A percentile compares a stretch with the other conserved stretches of the same genome.
These are phyloP conservation scores for Macrolepiota albuminosa DNA, from an alignment of 768 basidiomycete genomes.

Conservation along the genomic window DNA sequence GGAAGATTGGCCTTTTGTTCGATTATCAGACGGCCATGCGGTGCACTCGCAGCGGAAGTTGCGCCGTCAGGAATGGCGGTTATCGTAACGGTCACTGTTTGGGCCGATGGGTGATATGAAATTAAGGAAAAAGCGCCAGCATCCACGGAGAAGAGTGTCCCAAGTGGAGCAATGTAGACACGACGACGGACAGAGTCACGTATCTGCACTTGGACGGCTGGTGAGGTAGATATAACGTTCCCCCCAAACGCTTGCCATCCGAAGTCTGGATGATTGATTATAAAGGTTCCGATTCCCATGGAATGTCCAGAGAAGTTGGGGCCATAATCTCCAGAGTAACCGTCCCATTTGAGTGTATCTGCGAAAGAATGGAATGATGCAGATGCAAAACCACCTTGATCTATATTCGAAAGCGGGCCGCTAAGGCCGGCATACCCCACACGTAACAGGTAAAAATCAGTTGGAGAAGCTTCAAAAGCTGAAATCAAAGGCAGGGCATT, in stretches of 20 bases:
- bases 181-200: constrained; percentile 45
- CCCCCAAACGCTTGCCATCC: constrained; percentile 63
- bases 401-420: constrained; percentile 52
- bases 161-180: constrained; percentile 48
- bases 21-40: constrained; percentile 40
- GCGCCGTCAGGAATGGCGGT: constrained; percentile 34
- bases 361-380: constrained; percentile 59
- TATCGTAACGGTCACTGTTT: constrained; percentile 37
- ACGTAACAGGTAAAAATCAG: constrained; percentile 47
- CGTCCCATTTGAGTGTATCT: constrained; percentile 55
- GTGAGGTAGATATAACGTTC: constrained; percentile 34
- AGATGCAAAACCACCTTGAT: constrained; percentile 51
- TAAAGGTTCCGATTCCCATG: constrained; percentile 43
- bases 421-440: constrained; percentile 47
- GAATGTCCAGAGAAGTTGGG: constrained; percentile 54
- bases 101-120: constrained; percentile 32
- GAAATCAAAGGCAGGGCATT: constrained; percentile 51
- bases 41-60: constrained; percentile 38
- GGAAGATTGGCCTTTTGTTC: constrained; percentile 35
- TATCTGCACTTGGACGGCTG: constrained; percentile 38
- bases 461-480: constrained; percentile 41
- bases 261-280: constrained; percentile 51
- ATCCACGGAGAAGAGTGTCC: constrained; percentile 40
- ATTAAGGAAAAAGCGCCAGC: constrained; percentile 47
- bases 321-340: constrained; percentile 55